Percentiles rank a stretch among this genome's conserved stretches.
Conservation (phyloP, 2,329 filamentous ascomycete genomes). For the Fusarium secorum region DNA sequence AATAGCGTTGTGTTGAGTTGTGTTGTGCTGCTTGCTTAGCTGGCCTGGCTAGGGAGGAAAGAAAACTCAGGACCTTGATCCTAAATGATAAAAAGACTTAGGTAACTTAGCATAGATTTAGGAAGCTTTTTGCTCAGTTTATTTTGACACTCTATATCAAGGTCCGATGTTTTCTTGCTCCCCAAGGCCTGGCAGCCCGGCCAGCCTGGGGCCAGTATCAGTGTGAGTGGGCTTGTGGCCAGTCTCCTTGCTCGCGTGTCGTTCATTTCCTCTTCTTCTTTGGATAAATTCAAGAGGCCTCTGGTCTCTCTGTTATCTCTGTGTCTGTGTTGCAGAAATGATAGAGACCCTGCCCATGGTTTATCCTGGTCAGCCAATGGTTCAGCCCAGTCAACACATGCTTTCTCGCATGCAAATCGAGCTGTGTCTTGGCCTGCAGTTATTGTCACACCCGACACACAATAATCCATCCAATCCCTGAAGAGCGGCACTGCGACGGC, state of each 20-base stretch:
- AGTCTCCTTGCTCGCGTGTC: slow-evolving; percentile 9
- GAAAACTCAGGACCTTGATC: no score
- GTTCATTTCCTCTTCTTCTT: slow-evolving; percentile 19
- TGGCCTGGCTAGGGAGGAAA: no score
- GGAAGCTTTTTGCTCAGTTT: no score
- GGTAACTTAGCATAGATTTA: no score
- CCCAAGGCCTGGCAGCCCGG: no score
- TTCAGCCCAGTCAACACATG: slow-evolving; percentile 32
- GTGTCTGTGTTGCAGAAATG: neutral
- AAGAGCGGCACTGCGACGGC: slow-evolving; percentile 24
- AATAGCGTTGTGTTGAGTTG: slow-evolving; percentile 1
- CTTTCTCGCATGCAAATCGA: slow-evolving; percentile 33
- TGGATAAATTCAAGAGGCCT: slow-evolving; percentile 26
- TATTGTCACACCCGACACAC: neutral
- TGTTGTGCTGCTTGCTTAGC: neutral
- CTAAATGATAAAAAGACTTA: no score
- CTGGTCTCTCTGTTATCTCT: slow-evolving; percentile 14
- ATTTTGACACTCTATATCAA: no score
- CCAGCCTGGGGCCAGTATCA: neutral
- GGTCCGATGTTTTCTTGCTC: no score
- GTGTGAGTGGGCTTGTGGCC: slow-evolving; percentile 29
- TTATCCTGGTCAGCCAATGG: slow-evolving; percentile 27
- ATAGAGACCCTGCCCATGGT: slow-evolving; percentile 7
- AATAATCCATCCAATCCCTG: slow-evolving; percentile 22
- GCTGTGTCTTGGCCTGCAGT: slow-evolving; percentile 39